Evolutionary conservation across 176 grass and related monocot genomes (phyloP), one percentile per base, ranked within the genome.

Genomic region (Eremochloa ophiuroides): DNA sequence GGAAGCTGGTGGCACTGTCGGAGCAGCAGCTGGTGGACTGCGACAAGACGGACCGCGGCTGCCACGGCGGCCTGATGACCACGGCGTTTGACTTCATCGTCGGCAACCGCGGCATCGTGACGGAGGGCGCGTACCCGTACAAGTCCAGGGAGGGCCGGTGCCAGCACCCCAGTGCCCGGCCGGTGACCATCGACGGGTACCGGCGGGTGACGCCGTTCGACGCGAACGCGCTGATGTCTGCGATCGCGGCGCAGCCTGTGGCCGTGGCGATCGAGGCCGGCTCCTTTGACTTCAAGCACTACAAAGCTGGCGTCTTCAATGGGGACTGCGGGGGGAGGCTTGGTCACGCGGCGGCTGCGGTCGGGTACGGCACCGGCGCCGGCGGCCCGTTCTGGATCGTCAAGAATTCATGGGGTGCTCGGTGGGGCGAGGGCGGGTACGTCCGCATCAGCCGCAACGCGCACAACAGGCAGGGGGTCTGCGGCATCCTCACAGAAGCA

Each of bases 341-440:
- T 4, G 51, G 23, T n/a, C 83, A 83, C n/a, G 68, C 38, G 11
- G 69, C 74, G 28, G 22, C 78, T 1, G 23, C 75, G 1, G 80
- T 90, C 0, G 84, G 84, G 26, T 90, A 86, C 20, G 75, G 75
- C 4, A 20, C 26, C 37, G 15, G 5, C 2, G 59, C 41, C 2
- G 28, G 46, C 1, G 20, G 22, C 8, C 53, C 22, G 8, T 90
- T 83, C 31, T 93, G 91, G 91, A 89, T 89, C 14, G 66, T 94
- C 25, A 94, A 91, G 68, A 91, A 94, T 30, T 89, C 86, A 0
- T 94, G 89, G 92, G 92, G 89, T 2, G 12, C 39, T 0, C 10
- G 20, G 0, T 94, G 92, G 92, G 92, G 92, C 2, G 89, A 94
- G 35, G 17, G 31, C 12, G 89, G 92, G 7, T 94, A 85, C 25